A percentile compares a stretch with the other conserved stretches of the same genome.
phyloP scores from a whole-genome alignment of 108 stramenopile genomes.

The Cylindrotheca closterium region DNA sequence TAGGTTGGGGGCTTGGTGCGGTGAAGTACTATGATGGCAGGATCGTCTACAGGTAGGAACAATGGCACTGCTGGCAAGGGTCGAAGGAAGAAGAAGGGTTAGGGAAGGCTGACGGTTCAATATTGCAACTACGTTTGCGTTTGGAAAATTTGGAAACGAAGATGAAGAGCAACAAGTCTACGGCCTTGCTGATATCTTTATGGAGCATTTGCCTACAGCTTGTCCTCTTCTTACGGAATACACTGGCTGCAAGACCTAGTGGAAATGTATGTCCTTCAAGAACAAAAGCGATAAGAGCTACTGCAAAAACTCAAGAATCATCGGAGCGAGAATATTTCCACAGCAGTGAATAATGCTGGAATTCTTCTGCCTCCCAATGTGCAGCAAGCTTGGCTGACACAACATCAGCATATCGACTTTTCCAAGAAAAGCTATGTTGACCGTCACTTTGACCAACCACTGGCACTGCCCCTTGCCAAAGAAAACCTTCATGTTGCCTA shows the following conservation, averaged over 20 bases:
- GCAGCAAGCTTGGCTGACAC: constrained; percentile 20
- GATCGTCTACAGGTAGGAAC: too few relatives aligned
- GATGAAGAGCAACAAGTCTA: too few relatives aligned
- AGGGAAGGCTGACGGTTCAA: too few relatives aligned
- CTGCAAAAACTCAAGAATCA: constrained; percentile 40
- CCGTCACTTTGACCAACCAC: constrained; percentile 63
- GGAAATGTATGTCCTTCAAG: constrained; percentile 21
- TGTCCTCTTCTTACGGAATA: too few relatives aligned
- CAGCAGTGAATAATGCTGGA: constrained; percentile 8
- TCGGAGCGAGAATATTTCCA: constrained; percentile 48
- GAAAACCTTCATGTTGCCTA: constrained; percentile 2
- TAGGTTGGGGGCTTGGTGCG: too few relatives aligned
- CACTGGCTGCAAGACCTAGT: constrained; percentile 15
- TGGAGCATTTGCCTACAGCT: too few relatives aligned
- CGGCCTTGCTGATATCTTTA: too few relatives aligned
- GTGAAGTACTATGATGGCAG: too few relatives aligned
- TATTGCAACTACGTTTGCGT: too few relatives aligned
- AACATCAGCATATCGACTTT: constrained; percentile 33
- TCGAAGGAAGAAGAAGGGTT: too few relatives aligned
- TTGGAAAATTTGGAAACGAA: too few relatives aligned
- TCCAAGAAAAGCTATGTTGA: constrained; percentile 47
- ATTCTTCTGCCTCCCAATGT: constrained; percentile 27
- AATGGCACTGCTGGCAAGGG: too few relatives aligned
- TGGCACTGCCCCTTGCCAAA: constrained; percentile 61
- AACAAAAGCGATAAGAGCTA: constrained; percentile 40